Base-by-base conservation (phyloP, 306 rosid genomes). In the Cucumis hystrix region DNA sequence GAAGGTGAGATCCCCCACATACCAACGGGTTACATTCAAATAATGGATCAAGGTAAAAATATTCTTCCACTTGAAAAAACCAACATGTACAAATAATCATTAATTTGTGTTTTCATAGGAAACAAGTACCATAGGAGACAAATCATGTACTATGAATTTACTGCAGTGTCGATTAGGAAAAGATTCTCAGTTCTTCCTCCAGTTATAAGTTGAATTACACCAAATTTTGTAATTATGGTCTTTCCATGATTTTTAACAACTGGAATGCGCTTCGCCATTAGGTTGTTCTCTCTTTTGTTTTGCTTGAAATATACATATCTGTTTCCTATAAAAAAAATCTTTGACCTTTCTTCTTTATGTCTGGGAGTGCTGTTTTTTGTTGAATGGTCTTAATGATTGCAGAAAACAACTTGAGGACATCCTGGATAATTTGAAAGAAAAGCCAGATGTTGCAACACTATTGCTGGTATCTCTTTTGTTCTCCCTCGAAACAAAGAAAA, bases 331-430 rank as follows among this genome's bases (percentile, higher is more conserved):
- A 28, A 28, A 28, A 28, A 33, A 33, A 33, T 5, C 59, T 17
- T 74, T 21, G 64, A 55, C 35, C 20, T 70, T 41, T 69, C 51
- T 6, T 54, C 17, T 55, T 16, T 59, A 76, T 21, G 18, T 37
- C 40, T 57, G 23, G n/a, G 9, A 57, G 66, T 23, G 37, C 14
- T 28, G 78, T 54, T 8, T 80, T 76, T 37, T 83, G 82, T 52
- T 77, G 69, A 45, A 76, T 80, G 86, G 59, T 77, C n/a, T 66
- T 83, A 39, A 72, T 83, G 58, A 82, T 79, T 81, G n/a, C 93
- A 95, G 99, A 89, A 95, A 89, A 88, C 99, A 92, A 83, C 91
- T 95, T 28, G 99, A 95, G 89, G 99, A 95, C 82, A 92, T 92
- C 83, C 96, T 90, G 83, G 80, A 77, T 83, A 86, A 84, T 85